phyloP scores from a whole-genome alignment of 345 rosid species.

The Leavenworthia alabamica region DNA sequence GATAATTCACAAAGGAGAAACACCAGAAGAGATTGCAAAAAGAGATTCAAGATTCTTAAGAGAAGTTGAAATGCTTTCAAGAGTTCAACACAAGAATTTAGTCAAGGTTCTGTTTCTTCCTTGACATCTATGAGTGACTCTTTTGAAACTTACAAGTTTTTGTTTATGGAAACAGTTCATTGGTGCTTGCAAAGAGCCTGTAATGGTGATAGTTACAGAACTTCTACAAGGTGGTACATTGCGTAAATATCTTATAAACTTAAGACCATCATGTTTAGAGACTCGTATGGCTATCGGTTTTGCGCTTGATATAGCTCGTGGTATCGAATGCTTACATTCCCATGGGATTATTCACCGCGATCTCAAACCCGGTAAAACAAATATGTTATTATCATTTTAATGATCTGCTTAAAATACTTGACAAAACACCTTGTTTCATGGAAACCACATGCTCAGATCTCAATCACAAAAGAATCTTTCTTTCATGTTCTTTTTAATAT shows the following conservation, averaged over 20 bases:
- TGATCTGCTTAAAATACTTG: too few relatives aligned
- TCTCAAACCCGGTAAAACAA: slow-evolving; percentile 78
- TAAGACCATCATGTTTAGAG: slow-evolving; percentile 79
- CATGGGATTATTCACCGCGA: slow-evolving; percentile 97
- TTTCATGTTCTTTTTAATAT: too few relatives aligned
- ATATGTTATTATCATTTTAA: too few relatives aligned
- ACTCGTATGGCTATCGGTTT: slow-evolving; percentile 65
- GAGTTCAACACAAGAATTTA: slow-evolving; percentile 85
- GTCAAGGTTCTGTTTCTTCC: slow-evolving; percentile 60
- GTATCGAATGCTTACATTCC: slow-evolving; percentile 92
- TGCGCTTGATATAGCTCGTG: slow-evolving; percentile 89
- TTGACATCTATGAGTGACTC: too few relatives aligned
- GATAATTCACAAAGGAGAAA: slow-evolving; percentile 72
- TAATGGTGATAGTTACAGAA: slow-evolving; percentile 93
- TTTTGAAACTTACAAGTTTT: not conserved
- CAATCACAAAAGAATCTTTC: slow-evolving; percentile 30
- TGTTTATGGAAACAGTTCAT: slow-evolving; percentile 53
- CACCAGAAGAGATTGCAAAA: slow-evolving; percentile 79
- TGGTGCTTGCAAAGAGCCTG: slow-evolving; percentile 94
- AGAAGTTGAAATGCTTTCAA: slow-evolving; percentile 84
- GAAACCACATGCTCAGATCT: slow-evolving; percentile 33
- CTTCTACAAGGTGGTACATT: slow-evolving; percentile 78
- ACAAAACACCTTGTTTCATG: too few relatives aligned
- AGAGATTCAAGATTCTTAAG: slow-evolving; percentile 71
- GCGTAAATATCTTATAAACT: slow-evolving; percentile 70